Base-by-base conservation (phyloP, 176 grass and related monocot species). In the Musa troglodytarum region DNA sequence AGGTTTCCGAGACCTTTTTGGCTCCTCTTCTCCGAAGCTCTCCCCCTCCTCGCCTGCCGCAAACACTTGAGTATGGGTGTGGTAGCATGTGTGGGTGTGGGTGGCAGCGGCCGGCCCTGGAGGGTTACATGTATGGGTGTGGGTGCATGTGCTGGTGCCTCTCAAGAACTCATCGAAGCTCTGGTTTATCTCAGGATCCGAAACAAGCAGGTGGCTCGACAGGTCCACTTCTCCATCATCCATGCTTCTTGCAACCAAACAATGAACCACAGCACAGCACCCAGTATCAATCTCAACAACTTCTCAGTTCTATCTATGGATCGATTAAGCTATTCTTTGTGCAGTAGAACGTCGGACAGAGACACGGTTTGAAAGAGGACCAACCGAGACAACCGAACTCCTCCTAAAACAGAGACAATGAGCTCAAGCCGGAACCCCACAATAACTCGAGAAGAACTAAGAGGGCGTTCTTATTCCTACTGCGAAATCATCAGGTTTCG, bases 71-170 rank as follows among this genome's bases (percentile, higher is more conserved):
- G 74, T 87, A 69, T 91, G 90, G 15, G 90, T 72, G 84, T 91
- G 90, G 82, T 89, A 86, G 73, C 88, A 98, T 13, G 84, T 91
- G 77, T 98, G 90, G 23, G 78, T 81, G 80, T 87, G 90, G 65
- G 58, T 81, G 9, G 82, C 61, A 2, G 65, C 83, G 63, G 88
- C 77, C 3, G 86, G 73, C 25, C 86, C 86, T 9, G 50, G 76
- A 58, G 82, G 86, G 67, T 91, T 87, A 76, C 84, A 93, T 19
- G 75, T 89, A 84, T 91, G 88, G 19, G 88, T 87, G 69, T 91
- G 88, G 76, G 86, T 87, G 85, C 90, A 93, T 53, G 87, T 77
- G 58, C 66, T 68, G 15, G 83, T 74, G 64, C 73, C 85, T 72
- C 75, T 80, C 68, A 91, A 53, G 80, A 85, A 84, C 53, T 98